Base-by-base conservation (phyloP, 2,329 filamentous ascomycete species). In the Penicillium sp. region DNA sequence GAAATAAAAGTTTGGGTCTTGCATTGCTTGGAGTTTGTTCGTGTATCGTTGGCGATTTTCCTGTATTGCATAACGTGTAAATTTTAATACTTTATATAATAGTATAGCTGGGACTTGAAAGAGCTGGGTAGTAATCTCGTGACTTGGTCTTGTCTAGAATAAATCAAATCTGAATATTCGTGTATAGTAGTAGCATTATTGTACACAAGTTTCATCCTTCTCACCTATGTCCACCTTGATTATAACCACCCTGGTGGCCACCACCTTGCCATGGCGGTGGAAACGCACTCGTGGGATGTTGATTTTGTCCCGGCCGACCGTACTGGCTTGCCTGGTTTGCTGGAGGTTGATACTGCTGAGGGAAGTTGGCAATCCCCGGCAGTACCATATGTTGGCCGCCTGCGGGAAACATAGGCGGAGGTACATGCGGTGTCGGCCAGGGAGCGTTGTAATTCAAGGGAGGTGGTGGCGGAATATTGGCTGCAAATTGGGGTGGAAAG, bases 381-480 rank as follows among this genome's bases (percentile, higher is more conserved):
- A 64, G 65, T 40, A 59, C 59, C 47, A 49, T 48, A 30, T 46
- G 42, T n/a, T 54, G 51, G 6, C 45, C 56, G 40, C 51, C 38
- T n/a, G 14, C 30, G 16, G 59, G 42, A 33, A 65, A 71, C 2
- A 63, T 59, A 21, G 67, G 69, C 11, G 67, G 65, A 55, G 65
- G 65, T 42, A 67, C 68, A 46, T 69, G 70, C 48, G 71, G 70
- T 26, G 66, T 67, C 16, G 71, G 71, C 71, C 72, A 74, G 11
- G 63, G 52, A 14, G 70, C 70, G 28, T 68, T 64, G 49, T 71
- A 73, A 55, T 67, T 68, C 30, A 67, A 65, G 16, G 67, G 68
- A 49, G 70, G 65, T 45, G 67, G 68, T 28, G 68, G 70, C 23
- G 66, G 61, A 33, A 57, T 23, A 43, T 52, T 59, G 2, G 20